Percentiles rank a stretch among this genome's conserved stretches.
phyloP scores from a whole-genome alignment of 169 alveolate genomes.

The Plasmodium billcollinsi region DNA sequence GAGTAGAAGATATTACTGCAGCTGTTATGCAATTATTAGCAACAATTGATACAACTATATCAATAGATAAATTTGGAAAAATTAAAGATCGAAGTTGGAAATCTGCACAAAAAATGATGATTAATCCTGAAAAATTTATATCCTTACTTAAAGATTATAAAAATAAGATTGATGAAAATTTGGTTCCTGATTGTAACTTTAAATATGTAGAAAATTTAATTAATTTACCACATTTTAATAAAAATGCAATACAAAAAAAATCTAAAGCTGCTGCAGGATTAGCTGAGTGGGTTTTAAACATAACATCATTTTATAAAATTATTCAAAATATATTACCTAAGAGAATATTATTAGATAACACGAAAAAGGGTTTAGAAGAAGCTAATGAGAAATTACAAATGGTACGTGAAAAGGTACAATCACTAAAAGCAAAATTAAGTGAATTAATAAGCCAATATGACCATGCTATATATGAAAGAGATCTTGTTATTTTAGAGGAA shows the following conservation, averaged over 20 bases:
- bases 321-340: slow-evolving; percentile 95
- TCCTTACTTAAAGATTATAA: slow-evolving; percentile 91
- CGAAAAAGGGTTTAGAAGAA: slow-evolving; percentile 91
- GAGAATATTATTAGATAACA: slow-evolving; percentile 92
- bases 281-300: slow-evolving; percentile 89
- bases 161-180: slow-evolving; percentile 90
- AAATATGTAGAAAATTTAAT: slow-evolving; percentile 85
- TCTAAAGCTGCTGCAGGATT: slow-evolving; percentile 95
- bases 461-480: slow-evolving; percentile 94
- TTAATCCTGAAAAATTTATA: slow-evolving; percentile 94
- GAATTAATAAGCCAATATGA: slow-evolving; percentile 89
- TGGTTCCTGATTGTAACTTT: slow-evolving; percentile 93
- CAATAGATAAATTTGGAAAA: slow-evolving; percentile 94
- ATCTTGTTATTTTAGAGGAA: slow-evolving; percentile 94
- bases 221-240: slow-evolving; percentile 90
- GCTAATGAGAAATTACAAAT: slow-evolving; percentile 93
- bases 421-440: slow-evolving; percentile 86
- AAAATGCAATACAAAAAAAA: slow-evolving; percentile 92
- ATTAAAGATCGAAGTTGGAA: slow-evolving; percentile 95
- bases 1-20: slow-evolving; percentile 93
- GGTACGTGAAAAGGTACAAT: slow-evolving; percentile 92
- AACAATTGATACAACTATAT: slow-evolving; percentile 90
- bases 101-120: slow-evolving; percentile 95
- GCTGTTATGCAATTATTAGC: slow-evolving; percentile 95
- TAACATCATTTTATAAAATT: slow-evolving; percentile 94